These are phyloP conservation scores for Fusarium stilboides DNA, from an alignment of 2,329 filamentous ascomycete species.

Conservation along the genomic window DNA sequence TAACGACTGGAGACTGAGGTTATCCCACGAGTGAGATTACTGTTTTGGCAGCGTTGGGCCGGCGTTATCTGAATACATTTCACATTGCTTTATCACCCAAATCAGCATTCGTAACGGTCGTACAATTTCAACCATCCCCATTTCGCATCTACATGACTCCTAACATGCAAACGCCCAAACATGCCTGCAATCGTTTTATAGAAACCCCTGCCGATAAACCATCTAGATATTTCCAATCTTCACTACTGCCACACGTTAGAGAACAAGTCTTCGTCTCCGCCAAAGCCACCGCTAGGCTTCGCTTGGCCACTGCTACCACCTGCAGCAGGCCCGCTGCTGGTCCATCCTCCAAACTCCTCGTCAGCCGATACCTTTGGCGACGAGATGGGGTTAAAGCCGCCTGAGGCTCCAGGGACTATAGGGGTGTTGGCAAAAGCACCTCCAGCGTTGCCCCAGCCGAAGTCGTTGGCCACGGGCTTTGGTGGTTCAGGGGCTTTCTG, in stretches of 20 bases:
- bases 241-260: constrained; percentile 92
- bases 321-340: constrained; percentile 73
- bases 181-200: constrained; percentile 51
- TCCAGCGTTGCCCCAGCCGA: constrained; percentile 69
- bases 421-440: constrained; percentile 70
- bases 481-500: constrained; percentile 74
- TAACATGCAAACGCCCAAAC: constrained; percentile 55
- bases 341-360: constrained; percentile 97
- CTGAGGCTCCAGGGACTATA: constrained; percentile 73
- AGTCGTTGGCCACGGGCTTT: constrained; percentile 69
- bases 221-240: constrained; percentile 31
- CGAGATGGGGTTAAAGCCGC: constrained; percentile 71
- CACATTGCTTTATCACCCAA: constrained; percentile 24
- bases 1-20: constrained; percentile 9
- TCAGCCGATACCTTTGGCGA: constrained; percentile 83
- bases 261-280: constrained; percentile 87
- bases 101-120: constrained; percentile 15
- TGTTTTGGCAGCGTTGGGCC: constrained; percentile 37
- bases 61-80: constrained; percentile 45
- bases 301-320: constrained; percentile 57
- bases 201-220: constrained; percentile 28
- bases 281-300: constrained; percentile 72
- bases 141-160: constrained; percentile 54
- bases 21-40: constrained; percentile 17
- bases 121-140: constrained; percentile 36